phyloP scores from a whole-genome alignment of 805 yeast genomes.

The Starmera quercuum region DNA sequence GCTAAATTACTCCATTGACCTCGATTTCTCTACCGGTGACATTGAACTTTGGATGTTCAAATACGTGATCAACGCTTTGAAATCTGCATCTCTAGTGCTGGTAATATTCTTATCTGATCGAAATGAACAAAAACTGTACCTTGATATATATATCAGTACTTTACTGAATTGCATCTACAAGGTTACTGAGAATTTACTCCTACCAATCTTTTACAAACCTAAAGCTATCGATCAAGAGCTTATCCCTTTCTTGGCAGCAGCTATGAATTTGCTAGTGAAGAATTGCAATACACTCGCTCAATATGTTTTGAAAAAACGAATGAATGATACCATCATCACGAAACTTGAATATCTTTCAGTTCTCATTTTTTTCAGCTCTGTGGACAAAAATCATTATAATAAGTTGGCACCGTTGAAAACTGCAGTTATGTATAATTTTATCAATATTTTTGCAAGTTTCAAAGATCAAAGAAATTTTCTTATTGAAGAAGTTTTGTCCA shows the following conservation, averaged over 20 bases:
- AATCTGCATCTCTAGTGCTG: conserved; percentile 25
- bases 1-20: conserved; percentile 15
- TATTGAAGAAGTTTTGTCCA: conserved; percentile 49
- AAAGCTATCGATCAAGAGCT: background rate
- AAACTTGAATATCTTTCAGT: conserved; percentile 48
- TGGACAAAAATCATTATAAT: conserved; percentile 12
- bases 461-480: conserved; percentile 53
- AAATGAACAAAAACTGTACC: conserved; percentile 34
- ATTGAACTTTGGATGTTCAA: background rate
- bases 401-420: conserved; percentile 22
- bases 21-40: conserved; percentile 10
- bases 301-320: conserved; percentile 10
- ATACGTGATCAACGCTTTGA: conserved; percentile 7
- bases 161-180: conserved; percentile 33
- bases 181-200: conserved; percentile 23
- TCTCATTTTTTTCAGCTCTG: conserved; percentile 28
- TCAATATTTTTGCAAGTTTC: conserved; percentile 17
- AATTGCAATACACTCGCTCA: conserved; percentile 11
- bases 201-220: conserved; percentile 2
- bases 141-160: conserved; percentile 35
- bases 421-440: conserved; percentile 14
- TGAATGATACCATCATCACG: conserved; percentile 48
- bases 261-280: conserved; percentile 5
- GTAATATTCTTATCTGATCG: conserved; percentile 32
- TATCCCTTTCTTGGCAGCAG: background rate